A percentile compares a stretch with the other conserved stretches of the same genome.
These are phyloP conservation scores for Chenopodium formosanum DNA, from an alignment of 148 eudicot genomes.

Conservation along the genomic window DNA sequence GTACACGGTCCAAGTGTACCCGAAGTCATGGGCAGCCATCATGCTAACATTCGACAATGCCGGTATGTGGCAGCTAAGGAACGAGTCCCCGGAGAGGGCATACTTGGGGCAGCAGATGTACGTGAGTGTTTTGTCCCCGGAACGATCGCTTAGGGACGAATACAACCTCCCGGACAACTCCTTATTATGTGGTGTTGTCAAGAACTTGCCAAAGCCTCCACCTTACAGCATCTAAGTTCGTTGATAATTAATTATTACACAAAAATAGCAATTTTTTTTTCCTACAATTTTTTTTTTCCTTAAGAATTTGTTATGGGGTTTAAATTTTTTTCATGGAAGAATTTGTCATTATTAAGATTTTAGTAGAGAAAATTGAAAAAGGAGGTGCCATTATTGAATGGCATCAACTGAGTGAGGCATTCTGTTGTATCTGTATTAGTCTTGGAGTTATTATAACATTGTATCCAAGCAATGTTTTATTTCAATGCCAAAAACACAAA, in stretches of 20 bases:
- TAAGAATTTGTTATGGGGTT: background rate
- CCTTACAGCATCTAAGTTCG: slow-evolving; percentile 30
- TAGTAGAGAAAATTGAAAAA: slow-evolving; percentile 13
- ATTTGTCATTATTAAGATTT: slow-evolving; percentile 17
- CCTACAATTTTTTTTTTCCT: background rate
- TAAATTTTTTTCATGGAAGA: background rate
- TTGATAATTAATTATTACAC: background rate
- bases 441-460: slow-evolving; percentile 20
- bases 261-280: background rate
- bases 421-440: slow-evolving; percentile 28
- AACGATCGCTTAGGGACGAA: slow-evolving; percentile 43
- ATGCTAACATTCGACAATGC: slow-evolving; percentile 47
- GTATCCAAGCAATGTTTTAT: slow-evolving; percentile 19
- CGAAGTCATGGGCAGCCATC: slow-evolving; percentile 50
- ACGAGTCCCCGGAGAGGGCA: slow-evolving; percentile 29
- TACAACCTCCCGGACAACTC: slow-evolving; percentile 39
- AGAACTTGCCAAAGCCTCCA: slow-evolving; percentile 39
- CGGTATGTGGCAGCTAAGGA: slow-evolving; percentile 55
- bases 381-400: slow-evolving; percentile 10
- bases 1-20: slow-evolving; percentile 57
- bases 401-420: slow-evolving; percentile 21
- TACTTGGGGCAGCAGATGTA: slow-evolving; percentile 54
- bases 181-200: slow-evolving; percentile 40
- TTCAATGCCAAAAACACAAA: slow-evolving; percentile 9
- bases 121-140: slow-evolving; percentile 42